Percentiles rank a stretch among this genome's conserved stretches.
Evolutionary conservation across 2,329 filamentous ascomycete species (phyloP).

Genomic region (Fragosphaeria purpurea): DNA sequence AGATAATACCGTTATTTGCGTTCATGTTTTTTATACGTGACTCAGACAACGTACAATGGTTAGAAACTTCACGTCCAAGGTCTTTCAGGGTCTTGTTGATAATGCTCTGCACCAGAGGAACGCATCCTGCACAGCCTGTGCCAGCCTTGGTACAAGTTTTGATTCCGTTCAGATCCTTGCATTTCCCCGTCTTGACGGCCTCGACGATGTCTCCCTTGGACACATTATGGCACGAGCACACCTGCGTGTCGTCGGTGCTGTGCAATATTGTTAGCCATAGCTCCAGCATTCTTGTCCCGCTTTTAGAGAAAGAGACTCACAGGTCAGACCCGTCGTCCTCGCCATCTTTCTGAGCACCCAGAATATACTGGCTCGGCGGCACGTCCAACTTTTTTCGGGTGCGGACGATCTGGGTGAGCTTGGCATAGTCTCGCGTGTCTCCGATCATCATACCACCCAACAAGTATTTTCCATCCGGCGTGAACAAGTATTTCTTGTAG

Average conservation of each 20-base stretch:
- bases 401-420: slow-evolving; percentile 79
- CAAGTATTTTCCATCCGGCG: slow-evolving; percentile 77
- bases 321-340: slow-evolving; percentile 69
- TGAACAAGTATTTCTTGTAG: slow-evolving; percentile 93
- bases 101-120: slow-evolving; percentile 80
- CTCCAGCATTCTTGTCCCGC: neutral
- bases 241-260: slow-evolving; percentile 66
- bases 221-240: slow-evolving; percentile 91
- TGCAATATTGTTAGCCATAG: neutral
- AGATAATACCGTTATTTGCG: neutral
- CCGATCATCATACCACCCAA: slow-evolving; percentile 98
- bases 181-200: slow-evolving; percentile 64
- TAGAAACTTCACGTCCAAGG: slow-evolving; percentile 80
- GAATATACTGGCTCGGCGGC: slow-evolving; percentile 71
- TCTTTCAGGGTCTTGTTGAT: slow-evolving; percentile 82
- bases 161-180: slow-evolving; percentile 71
- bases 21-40: no score
- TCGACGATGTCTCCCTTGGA: slow-evolving; percentile 70
- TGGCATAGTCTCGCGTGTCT: slow-evolving; percentile 83
- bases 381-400: slow-evolving; percentile 69
- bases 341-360: slow-evolving; percentile 64
- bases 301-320: neutral
- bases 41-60: slow-evolving; percentile 37
- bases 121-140: slow-evolving; percentile 81
- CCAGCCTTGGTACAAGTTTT: slow-evolving; percentile 89